Base-by-base conservation (phyloP, 768 basidiomycete species). In the Rhizopogon vesiculosus region DNA sequence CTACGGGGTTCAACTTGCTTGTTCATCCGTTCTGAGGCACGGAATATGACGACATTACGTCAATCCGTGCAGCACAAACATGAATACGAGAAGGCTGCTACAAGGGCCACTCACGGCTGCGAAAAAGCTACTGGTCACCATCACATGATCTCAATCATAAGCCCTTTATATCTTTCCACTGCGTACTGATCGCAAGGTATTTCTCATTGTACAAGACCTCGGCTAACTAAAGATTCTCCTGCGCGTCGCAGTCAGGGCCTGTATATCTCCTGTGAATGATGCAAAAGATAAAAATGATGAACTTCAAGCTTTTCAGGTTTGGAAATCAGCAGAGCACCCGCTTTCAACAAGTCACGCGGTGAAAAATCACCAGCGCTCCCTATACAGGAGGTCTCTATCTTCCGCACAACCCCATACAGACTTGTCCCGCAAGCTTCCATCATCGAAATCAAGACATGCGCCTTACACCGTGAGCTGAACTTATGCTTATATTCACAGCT, bases 401-500 rank as follows among this genome's bases (percentile, higher is more conserved):
- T 10, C 12, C 35, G 12, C 49, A 61, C 64, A 39, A 56, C 62
- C 5, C 64, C 66, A 3, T 69, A 65, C 22, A 16, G 62, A 7
- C 57, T 71, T 31, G 67, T 73, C 16, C 68, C 73, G 7, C 76
- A 78, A 48, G 59, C 65, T 0, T 54, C 64, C 40, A 28, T 76
- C 52, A 57, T 73, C 55, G 74, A 74, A 49, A 58, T 76, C 42
- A 64, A 66, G 41, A 74, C 76, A 41, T 42, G 66, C 19, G 60
- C 66, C 1, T 31, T 42, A 6, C 42, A 55, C 29, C 57, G 62
- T 5, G 64, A 67, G 7, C 72, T 73, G 56, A 72, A 85, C 61
- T 89, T 85, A 28, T 83, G 87, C 10, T 70, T 73, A 2, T 88
- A 83, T 65, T 80, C 83, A 0, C 87, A 88, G 62, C 69, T 89